Evolutionary conservation across 176 grass and related monocot genomes (phyloP), one percentile per base, ranked within the genome.

Genomic region (Lolium perenne): DNA sequence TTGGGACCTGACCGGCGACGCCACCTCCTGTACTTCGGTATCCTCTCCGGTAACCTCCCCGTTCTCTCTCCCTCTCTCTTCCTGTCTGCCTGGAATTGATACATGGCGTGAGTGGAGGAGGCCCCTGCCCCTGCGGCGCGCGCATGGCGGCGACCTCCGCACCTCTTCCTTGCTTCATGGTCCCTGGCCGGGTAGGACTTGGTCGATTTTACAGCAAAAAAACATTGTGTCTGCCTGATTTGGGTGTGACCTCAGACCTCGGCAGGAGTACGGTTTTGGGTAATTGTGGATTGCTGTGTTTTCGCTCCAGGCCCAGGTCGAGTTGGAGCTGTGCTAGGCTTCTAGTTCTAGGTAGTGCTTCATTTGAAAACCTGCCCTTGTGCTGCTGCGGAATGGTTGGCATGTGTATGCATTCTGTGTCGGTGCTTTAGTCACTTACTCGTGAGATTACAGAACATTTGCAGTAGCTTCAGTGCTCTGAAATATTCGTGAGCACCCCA

Each of bases 221-320:
- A n/a, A n/a, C n/a, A n/a, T n/a, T n/a, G 45, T 54, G 75, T 23
- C 50, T 41, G 64, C 26, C 74, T 20, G 74, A 76, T 76, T 54
- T 73, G 29, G 43, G 12, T 21, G n/a, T 29, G 6, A n/a, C 11
- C 38, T 79, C 16, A 29, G 7, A 20, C 9, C 21, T 78, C 18
- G 38, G 10, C 64, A 17, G 54, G 77, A n/a, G 29, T 53, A 29
- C 10, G 71, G 16, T 76, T 49, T 79, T 10, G 5, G 25, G 16
- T 16, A n/a, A 16, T 83, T 48, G 80, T 58, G 70, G 38, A 48
- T 49, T 9, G 0, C 1, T 22, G 25, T 29, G 74, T 13, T 61
- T 79, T 2, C n/a, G 5, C 10, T 51, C 5, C 21, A 74, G 46
- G 46, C 21, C 20, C 58, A 16, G 32, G 5, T 77, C 60, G 14